Conservation (phyloP, 352 stramenopile species). For the Pythium coloratum region DNA sequence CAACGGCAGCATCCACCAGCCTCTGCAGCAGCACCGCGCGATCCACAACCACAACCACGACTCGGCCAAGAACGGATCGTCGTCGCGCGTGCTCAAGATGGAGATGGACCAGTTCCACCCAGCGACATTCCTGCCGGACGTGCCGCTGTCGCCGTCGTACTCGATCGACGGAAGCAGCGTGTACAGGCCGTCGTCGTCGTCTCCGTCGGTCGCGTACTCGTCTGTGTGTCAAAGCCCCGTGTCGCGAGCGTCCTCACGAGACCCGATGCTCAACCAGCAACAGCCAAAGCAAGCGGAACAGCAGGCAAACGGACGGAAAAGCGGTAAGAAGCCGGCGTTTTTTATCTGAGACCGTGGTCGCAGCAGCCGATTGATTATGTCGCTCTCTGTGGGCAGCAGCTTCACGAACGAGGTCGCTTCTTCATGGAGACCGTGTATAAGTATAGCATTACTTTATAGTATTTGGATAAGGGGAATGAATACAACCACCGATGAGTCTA, state of each 20-base stretch:
- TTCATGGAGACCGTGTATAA: not conserved
- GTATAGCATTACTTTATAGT: not conserved
- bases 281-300: not conserved
- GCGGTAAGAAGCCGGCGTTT: constrained; percentile 45
- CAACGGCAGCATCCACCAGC: constrained; percentile 19
- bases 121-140: constrained; percentile 41
- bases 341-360: constrained; percentile 41
- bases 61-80: not conserved
- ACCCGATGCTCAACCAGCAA: constrained; percentile 3
- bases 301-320: constrained; percentile 6
- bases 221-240: constrained; percentile 62
- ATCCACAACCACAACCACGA: constrained; percentile 4
- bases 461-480: no score
- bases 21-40: constrained; percentile 4
- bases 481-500: no score
- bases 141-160: constrained; percentile 45
- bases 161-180: constrained; percentile 42
- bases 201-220: constrained; percentile 60
- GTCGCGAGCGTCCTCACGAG: constrained; percentile 24
- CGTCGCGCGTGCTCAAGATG: constrained; percentile 14
- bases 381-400: not conserved
- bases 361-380: not conserved
- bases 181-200: constrained; percentile 40
- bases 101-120: constrained; percentile 26
- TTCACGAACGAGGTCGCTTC: not conserved